Base-by-base conservation (phyloP, 257 asterid species). In the Paraleonurus japonicus region DNA sequence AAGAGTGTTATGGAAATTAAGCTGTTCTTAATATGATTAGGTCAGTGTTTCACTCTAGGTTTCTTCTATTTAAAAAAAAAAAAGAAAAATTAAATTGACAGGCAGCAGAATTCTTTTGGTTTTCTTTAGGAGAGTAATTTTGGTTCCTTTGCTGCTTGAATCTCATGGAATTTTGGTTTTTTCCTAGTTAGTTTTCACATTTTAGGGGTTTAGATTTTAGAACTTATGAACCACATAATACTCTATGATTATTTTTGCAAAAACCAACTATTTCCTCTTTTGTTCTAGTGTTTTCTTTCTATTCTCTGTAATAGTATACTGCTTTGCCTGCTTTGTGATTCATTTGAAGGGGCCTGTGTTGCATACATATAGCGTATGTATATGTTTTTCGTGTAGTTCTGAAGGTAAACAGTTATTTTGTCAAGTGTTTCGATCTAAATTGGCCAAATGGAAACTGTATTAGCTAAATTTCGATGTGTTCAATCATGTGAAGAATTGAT, bases 1-100 rank as follows among this genome's bases (percentile, higher is more conserved):
- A 95, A 89, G 81, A 94, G 82, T 84, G 79, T 95, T 63, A 89
- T 95, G 96, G 99, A 95, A 81, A 69, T 81, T 72, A 54, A 85
- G 39, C 82, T n/a, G 47, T 59, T 75, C 76, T 22, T 62, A 75
- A 81, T 53, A 69, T 54, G 4, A 35, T 24, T 64, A 78, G 85
- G 80, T 81, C 39, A 61, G 61, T 63, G 5, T 67, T 71, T 51
- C 13, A 65, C 16, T 11, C 43, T 62, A 76, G 81, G 71, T 54
- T 80, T 53, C 53, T 70, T 10, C 7, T 45, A 5, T 13, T n/a
- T 28, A 7, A 13, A n/a, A 35, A 37, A 11, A 16, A 24, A 30
- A n/a, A n/a, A n/a, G n/a, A n/a, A n/a, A n/a, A n/a, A n/a, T n/a
- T n/a, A 28, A n/a, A 24, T 27, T 45, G 69, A 16, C 37, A 19